These are phyloP conservation scores for Thalassiosira profunda DNA, from an alignment of 108 stramenopile genomes.

Conservation along the genomic window DNA sequence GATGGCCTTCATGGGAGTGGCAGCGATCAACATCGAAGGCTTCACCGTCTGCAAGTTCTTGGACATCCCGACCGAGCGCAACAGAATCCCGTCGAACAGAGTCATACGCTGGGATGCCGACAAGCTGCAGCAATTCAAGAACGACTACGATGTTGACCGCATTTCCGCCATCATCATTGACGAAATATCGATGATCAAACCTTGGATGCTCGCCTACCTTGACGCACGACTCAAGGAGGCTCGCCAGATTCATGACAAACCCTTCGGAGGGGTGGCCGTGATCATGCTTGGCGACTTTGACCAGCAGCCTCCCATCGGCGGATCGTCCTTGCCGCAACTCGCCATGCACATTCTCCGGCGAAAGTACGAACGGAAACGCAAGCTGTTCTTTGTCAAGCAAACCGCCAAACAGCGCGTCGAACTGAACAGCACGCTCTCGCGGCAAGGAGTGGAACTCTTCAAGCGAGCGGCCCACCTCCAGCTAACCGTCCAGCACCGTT, in stretches of 20 bases:
- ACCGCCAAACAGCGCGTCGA: not conserved
- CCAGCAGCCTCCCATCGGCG: constrained; percentile 21
- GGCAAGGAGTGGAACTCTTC: constrained; percentile 1
- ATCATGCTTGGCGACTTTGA: constrained; percentile 23
- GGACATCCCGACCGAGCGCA: not conserved
- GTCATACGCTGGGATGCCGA: not conserved
- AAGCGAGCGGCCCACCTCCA: not conserved
- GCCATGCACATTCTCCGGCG: not conserved
- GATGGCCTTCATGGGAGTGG: constrained; percentile 16
- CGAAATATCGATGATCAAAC: constrained; percentile 23
- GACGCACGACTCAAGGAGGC: constrained; percentile 16
- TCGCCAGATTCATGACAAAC: constrained; percentile 11
- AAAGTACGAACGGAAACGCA: constrained; percentile 5
- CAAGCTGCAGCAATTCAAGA: not conserved
- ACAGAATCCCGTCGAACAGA: not conserved
- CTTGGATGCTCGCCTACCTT: constrained; percentile 26
- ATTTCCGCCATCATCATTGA: constrained; percentile 15
- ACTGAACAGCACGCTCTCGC: not conserved
- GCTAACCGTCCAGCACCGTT: constrained; percentile 5
- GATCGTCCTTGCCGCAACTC: constrained; percentile 15
- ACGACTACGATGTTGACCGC: constrained; percentile 1
- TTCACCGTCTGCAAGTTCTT: constrained; percentile 12
- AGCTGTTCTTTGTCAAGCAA: constrained; percentile 1
- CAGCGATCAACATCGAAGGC: constrained; percentile 12
- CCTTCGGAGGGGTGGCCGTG: constrained; percentile 11